A percentile compares a stretch with the other conserved stretches of the same genome.
These are phyloP conservation scores for Dinochytrium kinnereticum DNA, from an alignment of 371 early-diverging fungal genomes.

Conservation along the genomic window DNA sequence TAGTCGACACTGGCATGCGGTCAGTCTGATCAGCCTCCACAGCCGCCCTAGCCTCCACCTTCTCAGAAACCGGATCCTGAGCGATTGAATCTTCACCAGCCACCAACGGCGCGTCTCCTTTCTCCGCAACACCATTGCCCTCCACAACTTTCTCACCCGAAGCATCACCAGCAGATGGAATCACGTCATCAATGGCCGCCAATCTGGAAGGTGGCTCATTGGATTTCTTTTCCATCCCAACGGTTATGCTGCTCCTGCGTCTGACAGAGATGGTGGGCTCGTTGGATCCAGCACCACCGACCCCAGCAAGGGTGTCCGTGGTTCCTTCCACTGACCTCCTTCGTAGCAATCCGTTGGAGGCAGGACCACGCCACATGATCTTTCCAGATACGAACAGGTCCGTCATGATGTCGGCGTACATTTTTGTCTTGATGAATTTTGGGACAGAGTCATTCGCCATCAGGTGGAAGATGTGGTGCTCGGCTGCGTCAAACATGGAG, in stretches of 20 bases:
- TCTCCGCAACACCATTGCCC: background rate
- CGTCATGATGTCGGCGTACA: conserved; percentile 53
- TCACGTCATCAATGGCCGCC: background rate
- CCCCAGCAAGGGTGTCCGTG: conserved; percentile 14
- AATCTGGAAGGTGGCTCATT: no score
- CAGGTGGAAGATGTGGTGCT: conserved; percentile 74
- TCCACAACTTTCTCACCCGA: background rate
- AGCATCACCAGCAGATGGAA: background rate
- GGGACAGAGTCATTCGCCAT: conserved; percentile 84
- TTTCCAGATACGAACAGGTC: conserved; percentile 25
- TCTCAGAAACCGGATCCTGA: background rate
- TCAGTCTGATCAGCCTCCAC: background rate
- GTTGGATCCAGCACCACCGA: background rate
- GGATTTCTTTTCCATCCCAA: background rate
- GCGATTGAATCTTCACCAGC: background rate
- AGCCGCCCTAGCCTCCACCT: background rate
- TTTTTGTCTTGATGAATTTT: conserved; percentile 73
- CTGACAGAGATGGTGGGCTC: background rate
- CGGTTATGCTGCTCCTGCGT: conserved; percentile 9
- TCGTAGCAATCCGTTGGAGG: background rate
- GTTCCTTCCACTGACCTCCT: conserved; percentile 13
- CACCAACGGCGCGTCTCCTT: background rate
- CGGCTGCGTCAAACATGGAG: conserved; percentile 64
- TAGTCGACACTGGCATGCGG: background rate
- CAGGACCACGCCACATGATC: conserved; percentile 2